Conservation (phyloP, 2,329 filamentous ascomycete genomes). For the Verticillium tricorpus region DNA sequence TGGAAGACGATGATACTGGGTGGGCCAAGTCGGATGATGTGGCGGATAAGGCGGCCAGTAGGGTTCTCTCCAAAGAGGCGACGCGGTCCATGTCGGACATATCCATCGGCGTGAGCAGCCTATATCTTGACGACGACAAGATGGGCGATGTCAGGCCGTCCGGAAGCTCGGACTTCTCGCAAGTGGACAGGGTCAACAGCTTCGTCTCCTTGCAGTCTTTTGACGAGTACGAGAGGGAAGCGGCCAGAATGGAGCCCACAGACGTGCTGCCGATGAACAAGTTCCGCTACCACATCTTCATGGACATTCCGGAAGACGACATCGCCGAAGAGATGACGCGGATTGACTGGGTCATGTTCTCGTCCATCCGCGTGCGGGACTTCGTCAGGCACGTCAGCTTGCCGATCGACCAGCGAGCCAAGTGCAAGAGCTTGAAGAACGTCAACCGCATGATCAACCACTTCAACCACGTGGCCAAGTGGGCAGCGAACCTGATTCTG, state of each 20-base stretch:
- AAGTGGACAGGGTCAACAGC: conserved; percentile 32
- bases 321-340: conserved; percentile 89
- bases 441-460: conserved; percentile 93
- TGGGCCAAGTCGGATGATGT: conserved; percentile 80
- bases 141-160: conserved; percentile 37
- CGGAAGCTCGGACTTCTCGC: conserved; percentile 39
- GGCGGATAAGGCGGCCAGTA: conserved; percentile 27
- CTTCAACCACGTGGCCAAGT: conserved; percentile 80
- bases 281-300: conserved; percentile 82
- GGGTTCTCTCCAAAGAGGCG: conserved; percentile 25
- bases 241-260: conserved; percentile 65
- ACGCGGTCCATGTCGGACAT: conserved; percentile 25
- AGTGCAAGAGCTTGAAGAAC: conserved; percentile 72
- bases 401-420: conserved; percentile 64
- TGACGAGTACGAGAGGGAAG: conserved; percentile 78
- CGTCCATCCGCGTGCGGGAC: conserved; percentile 87
- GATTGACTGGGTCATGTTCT: conserved; percentile 98
- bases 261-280: conserved; percentile 72
- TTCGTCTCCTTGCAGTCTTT: conserved; percentile 58
- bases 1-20: conserved; percentile 84
- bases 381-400: conserved; percentile 88
- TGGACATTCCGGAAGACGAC: conserved; percentile 78
- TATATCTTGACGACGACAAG: conserved; percentile 43
- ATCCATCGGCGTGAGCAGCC: conserved; percentile 40
- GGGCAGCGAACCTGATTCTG: conserved; percentile 79